Conservation (phyloP, 257 asterid genomes). For the Cynanchum wilfordii region DNA sequence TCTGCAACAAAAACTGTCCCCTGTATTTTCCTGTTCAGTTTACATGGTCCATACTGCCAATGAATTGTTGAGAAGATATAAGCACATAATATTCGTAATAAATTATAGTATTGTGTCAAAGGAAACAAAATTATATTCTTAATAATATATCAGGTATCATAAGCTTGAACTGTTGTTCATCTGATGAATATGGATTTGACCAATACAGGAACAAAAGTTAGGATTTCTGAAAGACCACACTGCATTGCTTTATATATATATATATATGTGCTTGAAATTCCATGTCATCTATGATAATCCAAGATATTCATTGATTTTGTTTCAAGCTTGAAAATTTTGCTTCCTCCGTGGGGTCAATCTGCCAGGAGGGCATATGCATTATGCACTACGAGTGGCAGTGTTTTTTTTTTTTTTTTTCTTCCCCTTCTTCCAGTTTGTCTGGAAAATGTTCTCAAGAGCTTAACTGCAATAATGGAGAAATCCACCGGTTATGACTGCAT, state of each 20-base stretch:
- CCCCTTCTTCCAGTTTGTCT: not conserved
- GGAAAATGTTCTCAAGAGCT: not conserved
- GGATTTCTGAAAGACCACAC: not conserved
- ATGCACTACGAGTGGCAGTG: not conserved
- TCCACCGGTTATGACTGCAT: conserved; percentile 1
- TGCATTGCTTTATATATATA: not conserved
- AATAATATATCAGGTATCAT: not conserved
- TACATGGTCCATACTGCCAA: not conserved
- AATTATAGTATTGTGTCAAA: not conserved
- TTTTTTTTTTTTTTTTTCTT: too few relatives aligned
- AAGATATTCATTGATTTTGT: not conserved
- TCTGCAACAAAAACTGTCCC: not conserved
- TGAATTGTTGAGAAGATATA: not conserved
- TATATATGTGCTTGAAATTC: not conserved
- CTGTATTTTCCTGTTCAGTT: not conserved
- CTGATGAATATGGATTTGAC: not conserved
- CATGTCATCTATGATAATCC: not conserved
- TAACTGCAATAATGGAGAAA: not conserved
- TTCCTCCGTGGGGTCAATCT: not conserved
- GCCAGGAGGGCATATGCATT: not conserved
- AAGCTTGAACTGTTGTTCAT: not conserved
- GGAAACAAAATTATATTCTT: not conserved
- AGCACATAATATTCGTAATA: not conserved
- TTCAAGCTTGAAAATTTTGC: not conserved
- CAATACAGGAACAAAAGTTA: not conserved